phyloP scores from a whole-genome alignment of 169 alveolate species.

The Toxoplasma gondii region DNA sequence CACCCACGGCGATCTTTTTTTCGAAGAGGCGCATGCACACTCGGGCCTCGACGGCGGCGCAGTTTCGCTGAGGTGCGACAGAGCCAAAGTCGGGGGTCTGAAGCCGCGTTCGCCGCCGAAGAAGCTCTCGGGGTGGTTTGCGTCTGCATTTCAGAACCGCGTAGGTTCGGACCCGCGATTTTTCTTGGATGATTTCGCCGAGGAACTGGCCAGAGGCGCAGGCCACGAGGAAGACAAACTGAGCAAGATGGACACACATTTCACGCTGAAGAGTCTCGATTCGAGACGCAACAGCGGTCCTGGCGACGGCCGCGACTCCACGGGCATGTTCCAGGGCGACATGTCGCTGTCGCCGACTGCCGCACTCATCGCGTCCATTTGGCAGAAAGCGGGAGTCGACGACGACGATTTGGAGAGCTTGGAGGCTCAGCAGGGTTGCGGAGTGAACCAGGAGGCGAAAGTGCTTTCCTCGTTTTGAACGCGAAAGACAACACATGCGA shows the following conservation, averaged over 20 bases:
- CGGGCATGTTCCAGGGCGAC: background rate
- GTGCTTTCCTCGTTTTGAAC: background rate
- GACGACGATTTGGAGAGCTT: background rate
- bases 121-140: background rate
- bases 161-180: background rate
- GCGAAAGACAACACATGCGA: background rate
- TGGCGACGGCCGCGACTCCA: background rate
- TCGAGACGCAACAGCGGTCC: background rate
- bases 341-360: constrained; percentile 4
- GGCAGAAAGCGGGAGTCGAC: constrained; percentile 3
- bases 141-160: background rate
- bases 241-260: background rate
- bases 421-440: background rate
- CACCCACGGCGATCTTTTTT: too few relatives aligned
- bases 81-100: background rate
- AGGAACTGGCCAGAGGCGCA: background rate
- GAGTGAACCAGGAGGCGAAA: background rate
- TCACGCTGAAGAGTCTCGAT: background rate
- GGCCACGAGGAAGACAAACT: background rate
- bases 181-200: background rate
- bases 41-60: too few relatives aligned
- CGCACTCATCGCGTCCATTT: background rate
- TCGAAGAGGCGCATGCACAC: too few relatives aligned
- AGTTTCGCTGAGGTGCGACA: too few relatives aligned
- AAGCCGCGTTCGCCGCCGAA: background rate